Evolutionary conservation across 768 basidiomycete species (phyloP), one percentile per base, ranked within the genome.

Genomic region (Suillus occidentalis): DNA sequence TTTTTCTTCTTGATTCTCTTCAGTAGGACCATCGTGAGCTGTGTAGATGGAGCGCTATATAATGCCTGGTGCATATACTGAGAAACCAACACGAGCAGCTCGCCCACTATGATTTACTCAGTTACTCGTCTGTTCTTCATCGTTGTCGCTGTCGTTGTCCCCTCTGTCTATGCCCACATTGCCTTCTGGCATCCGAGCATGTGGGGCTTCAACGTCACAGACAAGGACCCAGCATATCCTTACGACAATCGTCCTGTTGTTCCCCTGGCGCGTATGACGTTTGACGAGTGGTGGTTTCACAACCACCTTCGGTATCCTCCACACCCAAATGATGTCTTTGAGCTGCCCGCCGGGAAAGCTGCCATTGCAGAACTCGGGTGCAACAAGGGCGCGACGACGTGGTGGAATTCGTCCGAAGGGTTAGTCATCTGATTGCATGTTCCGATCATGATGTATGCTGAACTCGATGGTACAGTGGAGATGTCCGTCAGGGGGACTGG

Each of bases 221-320:
- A 65, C 34, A 40, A 76, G 43, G 34, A 55, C 31, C 53, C 53
- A 36, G 75, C 74, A 2, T 78, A 69, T 66, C 34, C 66, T 13
- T 72, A 71, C 65, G 78, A 80, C 63, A 75, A 77, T 66, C 73
- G 81, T 18, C 79, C 80, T 20, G 73, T 76, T 28, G 71, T 72
- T 12, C 81, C 81, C 7, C 66, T 82, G 4, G 68, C 69, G 43
- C 47, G 73, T 61, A 63, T 68, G 28, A 40, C 72, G 6, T 80
- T 80, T 65, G 6, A 39, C 6, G 67, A 77, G 43, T 80, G 79
- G 80, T 82, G 79, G 79, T 76, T 79, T 49, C 80, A 80, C 64
- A 69, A 69, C 28, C 72, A 78, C 61, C 65, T 79, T 10, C 65
- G 58, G 37, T 65, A 72, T 43, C 79, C 79, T 4, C 78, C 79